Evolutionary conservation across 1,139 yeast genomes (phyloP), one percentile per base, ranked within the genome.

Genomic region (Taphrina confusa): DNA sequence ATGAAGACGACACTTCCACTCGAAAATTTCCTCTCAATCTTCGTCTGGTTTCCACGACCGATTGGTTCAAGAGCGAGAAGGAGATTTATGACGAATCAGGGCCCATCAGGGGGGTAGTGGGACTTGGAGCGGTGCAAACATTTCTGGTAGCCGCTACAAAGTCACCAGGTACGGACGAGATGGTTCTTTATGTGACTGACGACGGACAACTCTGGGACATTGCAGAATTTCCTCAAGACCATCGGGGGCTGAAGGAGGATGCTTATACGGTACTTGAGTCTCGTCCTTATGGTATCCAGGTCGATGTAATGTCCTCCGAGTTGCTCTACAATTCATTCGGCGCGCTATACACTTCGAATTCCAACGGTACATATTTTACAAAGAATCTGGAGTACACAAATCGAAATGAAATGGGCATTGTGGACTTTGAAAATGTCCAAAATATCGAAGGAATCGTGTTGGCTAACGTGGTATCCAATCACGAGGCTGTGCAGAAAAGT

Each of bases 391-490:
- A 78, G 5, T 71, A 78, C 39, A 75, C 82, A 25, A 73, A 74
- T 50, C 73, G 77, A 18, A 76, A 75, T 22, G 61, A 65, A 3
- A 44, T 71, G n/a, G 81, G 80, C 2, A 65, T 73, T 61, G 71
- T 73, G 1, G 75, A 78, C 20, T 68, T 83, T 22, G 78, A 76
- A 44, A 81, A 81, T 64, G 76, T 84, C 8, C 79, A 82, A 64
- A 78, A 78, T n/a, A 76, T 85, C 42, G 90, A 85, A 64, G 94
- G 94, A 12, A 81, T 82, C 18, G 81, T 89, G 84, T 69, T 85
- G 49, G 81, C 83, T n/a, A 80, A 80, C 65, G 67, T 76, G 18
- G 68, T 72, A 18, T 63, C 63, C 22, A 64, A 67, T 57, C 62
- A 61, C 51, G 64, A 66, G 34, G 73, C 71, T 9, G 46, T 63